Evolutionary conservation across 305 asterid genomes (phyloP).

Genomic region (Solanum aculeatissimum): DNA sequence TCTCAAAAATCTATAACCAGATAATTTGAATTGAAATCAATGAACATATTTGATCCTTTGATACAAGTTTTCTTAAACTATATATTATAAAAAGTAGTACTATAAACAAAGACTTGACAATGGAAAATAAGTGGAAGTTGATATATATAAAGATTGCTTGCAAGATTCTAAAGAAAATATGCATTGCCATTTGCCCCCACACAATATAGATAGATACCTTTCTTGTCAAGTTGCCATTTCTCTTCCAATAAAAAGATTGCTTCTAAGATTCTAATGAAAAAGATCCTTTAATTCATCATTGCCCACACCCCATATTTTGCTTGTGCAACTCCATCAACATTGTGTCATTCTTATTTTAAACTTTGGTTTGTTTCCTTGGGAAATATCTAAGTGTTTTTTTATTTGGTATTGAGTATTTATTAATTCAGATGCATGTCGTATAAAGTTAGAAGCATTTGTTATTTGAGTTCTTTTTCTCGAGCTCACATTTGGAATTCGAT

Average conservation of each 20-base stretch:
- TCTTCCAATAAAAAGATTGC: neutral
- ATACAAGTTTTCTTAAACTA: neutral
- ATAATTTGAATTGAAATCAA: neutral
- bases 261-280: neutral
- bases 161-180: neutral
- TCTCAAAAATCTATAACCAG: too few species aligned
- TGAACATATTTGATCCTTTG: neutral
- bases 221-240: constrained; percentile 8
- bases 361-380: neutral
- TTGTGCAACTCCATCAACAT: neutral
- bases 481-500: neutral
- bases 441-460: neutral
- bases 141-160: neutral
- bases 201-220: neutral
- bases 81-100: neutral
- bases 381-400: neutral
- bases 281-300: neutral
- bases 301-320: neutral
- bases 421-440: neutral
- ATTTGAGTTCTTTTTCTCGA: accelerated
- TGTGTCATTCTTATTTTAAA: neutral
- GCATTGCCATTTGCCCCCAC: neutral
- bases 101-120: neutral
- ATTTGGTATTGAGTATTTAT: neutral
- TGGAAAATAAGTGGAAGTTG: neutral